Conservation (phyloP, 1,284 basidiomycete species). For the Ustilago shanxiensis region DNA sequence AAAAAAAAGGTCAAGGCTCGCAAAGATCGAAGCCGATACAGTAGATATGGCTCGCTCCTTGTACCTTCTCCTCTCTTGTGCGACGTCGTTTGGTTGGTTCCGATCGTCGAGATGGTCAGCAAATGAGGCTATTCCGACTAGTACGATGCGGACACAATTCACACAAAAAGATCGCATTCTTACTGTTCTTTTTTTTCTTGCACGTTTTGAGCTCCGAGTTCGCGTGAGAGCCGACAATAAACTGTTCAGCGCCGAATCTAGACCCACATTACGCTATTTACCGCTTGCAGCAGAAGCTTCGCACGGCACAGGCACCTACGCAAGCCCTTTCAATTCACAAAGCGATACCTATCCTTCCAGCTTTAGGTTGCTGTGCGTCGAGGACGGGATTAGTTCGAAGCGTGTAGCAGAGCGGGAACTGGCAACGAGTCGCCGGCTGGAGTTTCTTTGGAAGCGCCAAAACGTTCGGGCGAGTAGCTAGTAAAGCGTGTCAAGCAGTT, state of each 20-base stretch:
- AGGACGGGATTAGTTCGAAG: not conserved
- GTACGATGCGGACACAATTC: constrained; percentile 1
- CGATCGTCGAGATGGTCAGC: not conserved
- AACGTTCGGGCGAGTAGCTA: constrained; percentile 16
- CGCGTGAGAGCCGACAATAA: not conserved
- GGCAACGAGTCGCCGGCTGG: not conserved
- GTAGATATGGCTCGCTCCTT: constrained; percentile 15
- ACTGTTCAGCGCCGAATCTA: not conserved
- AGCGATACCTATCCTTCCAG: not conserved
- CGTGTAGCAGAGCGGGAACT: not conserved
- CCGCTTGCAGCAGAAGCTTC: not conserved
- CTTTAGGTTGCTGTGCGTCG: constrained; percentile 1
- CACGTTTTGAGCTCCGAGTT: not conserved
- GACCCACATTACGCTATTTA: not conserved
- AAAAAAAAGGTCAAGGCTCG: constrained; percentile 10
- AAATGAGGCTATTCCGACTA: not conserved
- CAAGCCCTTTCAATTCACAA: not conserved
- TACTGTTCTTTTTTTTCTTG: too few relatives aligned
- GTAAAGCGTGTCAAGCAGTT: not conserved
- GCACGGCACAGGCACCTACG: not conserved
- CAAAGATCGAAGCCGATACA: constrained; percentile 24
- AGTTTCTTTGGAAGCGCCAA: constrained; percentile 19
- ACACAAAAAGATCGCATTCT: not conserved
- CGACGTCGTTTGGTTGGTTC: not conserved
- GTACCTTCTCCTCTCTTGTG: not conserved